Base-by-base conservation (phyloP, 345 rosid species). In the Hibiscus trionum region DNA sequence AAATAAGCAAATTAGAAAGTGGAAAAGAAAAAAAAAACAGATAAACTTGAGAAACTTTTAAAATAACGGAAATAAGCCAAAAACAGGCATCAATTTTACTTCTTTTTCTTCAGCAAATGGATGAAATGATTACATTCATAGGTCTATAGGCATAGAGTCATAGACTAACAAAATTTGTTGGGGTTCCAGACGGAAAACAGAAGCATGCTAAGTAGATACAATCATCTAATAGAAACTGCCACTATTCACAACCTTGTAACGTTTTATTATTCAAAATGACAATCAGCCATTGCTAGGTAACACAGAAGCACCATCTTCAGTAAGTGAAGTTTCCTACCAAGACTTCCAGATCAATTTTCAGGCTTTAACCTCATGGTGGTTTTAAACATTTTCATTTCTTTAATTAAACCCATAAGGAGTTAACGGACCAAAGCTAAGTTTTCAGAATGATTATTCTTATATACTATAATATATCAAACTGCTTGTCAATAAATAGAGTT, bases 1-100 rank as follows among this genome's bases (percentile, higher is more conserved):
- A 31, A 72, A 64, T 33, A 75, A 61, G 62, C 8, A 44, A 65
- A 66, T 12, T 64, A 74, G 37, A 46, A 64, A 7, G 17, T 52
- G 4, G 3, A n/a, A 42, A 11, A 35, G 15, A 4, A 9, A 52
- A 47, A 11, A 15, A 52, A 47, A 14, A 12, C 11, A 15, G 3
- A 15, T 31, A 27, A 73, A 33, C 52, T 37, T 24, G 33, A 75
- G 29, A 75, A 68, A 27, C 12, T 44, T 62, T 57, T 11, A 44
- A 44, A 19, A 50, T n/a, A 50, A 50, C 17, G 69, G 15, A 56
- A 19, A 21, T 19, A 15, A 74, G 58, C 35, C 21, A 8, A 27
- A 67, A 49, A 27, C 42, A 16, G 59, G 59, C 52, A 53, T 15
- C 5, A 35, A 50, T 69, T 44, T 69, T 35, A 33, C 39, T 53